Percentiles rank a stretch among this genome's conserved stretches.
These are phyloP conservation scores for Saccharomycopsis olivae DNA, from an alignment of 805 yeast genomes.

Conservation along the genomic window DNA sequence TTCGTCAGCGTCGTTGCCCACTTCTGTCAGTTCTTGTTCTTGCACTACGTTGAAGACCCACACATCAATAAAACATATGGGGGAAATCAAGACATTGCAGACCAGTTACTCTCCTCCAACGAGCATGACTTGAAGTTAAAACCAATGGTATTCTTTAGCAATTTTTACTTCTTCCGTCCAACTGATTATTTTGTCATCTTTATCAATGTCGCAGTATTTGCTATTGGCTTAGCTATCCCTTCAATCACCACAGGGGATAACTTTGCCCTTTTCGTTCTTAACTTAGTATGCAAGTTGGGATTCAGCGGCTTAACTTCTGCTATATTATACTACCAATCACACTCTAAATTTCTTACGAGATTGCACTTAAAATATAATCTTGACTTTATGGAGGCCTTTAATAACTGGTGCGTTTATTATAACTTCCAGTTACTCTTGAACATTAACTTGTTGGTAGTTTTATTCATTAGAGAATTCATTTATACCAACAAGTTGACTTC, in stretches of 20 bases:
- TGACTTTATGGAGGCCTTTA: slow-evolving; percentile 53
- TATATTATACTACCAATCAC: slow-evolving; percentile 49
- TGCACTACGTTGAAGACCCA: slow-evolving; percentile 72
- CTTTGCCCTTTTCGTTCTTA: slow-evolving; percentile 28
- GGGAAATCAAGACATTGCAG: slow-evolving; percentile 17
- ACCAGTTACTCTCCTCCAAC: too few species aligned
- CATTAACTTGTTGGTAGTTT: slow-evolving; percentile 39
- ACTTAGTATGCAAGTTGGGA: slow-evolving; percentile 37
- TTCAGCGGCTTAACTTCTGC: slow-evolving; percentile 42
- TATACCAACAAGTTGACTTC: slow-evolving; percentile 14
- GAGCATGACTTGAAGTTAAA: slow-evolving; percentile 35
- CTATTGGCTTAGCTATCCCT: slow-evolving; percentile 22
- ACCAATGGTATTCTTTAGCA: slow-evolving; percentile 50
- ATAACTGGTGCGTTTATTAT: slow-evolving; percentile 65
- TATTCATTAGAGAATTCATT: slow-evolving; percentile 27
- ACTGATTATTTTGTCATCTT: slow-evolving; percentile 45
- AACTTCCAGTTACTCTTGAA: slow-evolving; percentile 41
- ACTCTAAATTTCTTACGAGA: slow-evolving; percentile 51
- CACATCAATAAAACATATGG: slow-evolving; percentile 77
- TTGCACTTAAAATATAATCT: slow-evolving; percentile 54
- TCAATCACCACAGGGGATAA: slow-evolving; percentile 26
- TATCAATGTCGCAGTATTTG: slow-evolving; percentile 31
- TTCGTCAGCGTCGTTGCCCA: slow-evolving; percentile 67
- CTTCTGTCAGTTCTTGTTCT: slow-evolving; percentile 62
- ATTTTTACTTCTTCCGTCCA: slow-evolving; percentile 55